Evolutionary conservation across 2,329 filamentous ascomycete genomes (phyloP), one percentile per base, ranked within the genome.

Genomic region (Colletotrichum noveboracense): DNA sequence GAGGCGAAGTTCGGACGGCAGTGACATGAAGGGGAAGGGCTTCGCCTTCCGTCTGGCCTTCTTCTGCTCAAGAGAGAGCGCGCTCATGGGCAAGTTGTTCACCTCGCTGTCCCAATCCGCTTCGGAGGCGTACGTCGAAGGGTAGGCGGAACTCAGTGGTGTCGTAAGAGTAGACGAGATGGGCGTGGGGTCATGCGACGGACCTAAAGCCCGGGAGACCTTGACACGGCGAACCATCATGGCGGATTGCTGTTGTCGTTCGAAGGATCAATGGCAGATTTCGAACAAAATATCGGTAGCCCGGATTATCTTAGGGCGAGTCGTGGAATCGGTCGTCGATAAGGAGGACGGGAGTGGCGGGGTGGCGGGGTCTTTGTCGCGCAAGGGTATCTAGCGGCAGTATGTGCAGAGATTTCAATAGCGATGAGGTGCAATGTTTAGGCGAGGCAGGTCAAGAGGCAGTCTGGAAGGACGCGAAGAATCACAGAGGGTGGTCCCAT

Each of bases 1-100:
- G 75, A 93, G 86, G 9, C 94, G 92, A 34, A 96, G 83, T 81
- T 96, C 94, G 0, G 91, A 88, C 0, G 94, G 94, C 2, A 96
- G 86, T 34, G 90, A 86, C 74, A 95, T 88, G 82, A 96, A 94
- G 9, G 86, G 89, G 71, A 95, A 95, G 0, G 90, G 88, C 60
- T 84, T 82, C 4, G 84, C 80, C 21, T 61, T 67, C 24, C 61
- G 24, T 66, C 24, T 64, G 1, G 71, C 70, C 78, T 78, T 58
- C 77, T 69, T 24, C 78, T 74, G 28, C 80, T 69, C 3, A 84
- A 84, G 65, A 85, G 83, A 87, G 21, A 91, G 80, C 3, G 84
- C 83, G 52, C 85, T 83, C 48, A 91, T 86, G 30, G 84, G 80
- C 30, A 89, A 78, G 7, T 83, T 81, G 70, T 84, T 81, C 21